Percentiles rank a stretch among this genome's conserved stretches.
phyloP scores from a whole-genome alignment of 768 basidiomycete genomes.

The Termitomyces sp. region DNA sequence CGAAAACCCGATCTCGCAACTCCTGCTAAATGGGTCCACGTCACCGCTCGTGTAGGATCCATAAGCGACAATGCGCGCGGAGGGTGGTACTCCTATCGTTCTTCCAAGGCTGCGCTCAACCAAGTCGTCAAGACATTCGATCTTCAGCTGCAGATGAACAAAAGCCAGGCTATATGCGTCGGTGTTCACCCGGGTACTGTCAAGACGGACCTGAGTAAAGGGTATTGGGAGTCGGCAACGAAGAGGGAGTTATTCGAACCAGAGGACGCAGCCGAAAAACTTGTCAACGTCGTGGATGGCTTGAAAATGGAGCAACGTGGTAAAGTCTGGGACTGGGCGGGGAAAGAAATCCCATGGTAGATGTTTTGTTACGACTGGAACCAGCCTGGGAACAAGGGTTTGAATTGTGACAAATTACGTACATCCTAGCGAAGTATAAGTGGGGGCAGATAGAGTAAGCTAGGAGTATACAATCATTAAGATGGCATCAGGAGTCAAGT shows the following conservation, averaged over 20 bases:
- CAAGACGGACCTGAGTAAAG: slow-evolving; percentile 54
- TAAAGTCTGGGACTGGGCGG: slow-evolving; percentile 56
- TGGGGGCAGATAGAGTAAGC: no score
- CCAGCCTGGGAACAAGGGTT: no score
- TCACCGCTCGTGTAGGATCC: slow-evolving; percentile 57
- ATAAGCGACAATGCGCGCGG: slow-evolving; percentile 54
- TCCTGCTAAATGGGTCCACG: slow-evolving; percentile 55
- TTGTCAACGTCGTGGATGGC: slow-evolving; percentile 41
- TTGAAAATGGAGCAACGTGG: slow-evolving; percentile 41
- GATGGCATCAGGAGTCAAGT: not conserved
- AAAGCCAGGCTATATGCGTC: slow-evolving; percentile 44
- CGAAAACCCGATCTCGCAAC: slow-evolving; percentile 17
- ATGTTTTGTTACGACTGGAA: not conserved
- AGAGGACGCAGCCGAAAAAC: slow-evolving; percentile 41
- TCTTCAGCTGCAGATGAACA: slow-evolving; percentile 44
- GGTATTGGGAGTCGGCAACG: slow-evolving; percentile 42
- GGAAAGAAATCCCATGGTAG: slow-evolving; percentile 43
- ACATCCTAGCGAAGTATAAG: not conserved
- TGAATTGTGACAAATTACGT: no score
- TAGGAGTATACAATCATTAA: not conserved
- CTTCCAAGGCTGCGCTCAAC: slow-evolving; percentile 61
- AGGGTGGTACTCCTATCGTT: slow-evolving; percentile 62
- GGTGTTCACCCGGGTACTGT: slow-evolving; percentile 61
- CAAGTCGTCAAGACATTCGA: slow-evolving; percentile 62
- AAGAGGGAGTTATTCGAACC: slow-evolving; percentile 44